Conservation (phyloP, 1,139 yeast species). For the Pneumocystis canis region DNA sequence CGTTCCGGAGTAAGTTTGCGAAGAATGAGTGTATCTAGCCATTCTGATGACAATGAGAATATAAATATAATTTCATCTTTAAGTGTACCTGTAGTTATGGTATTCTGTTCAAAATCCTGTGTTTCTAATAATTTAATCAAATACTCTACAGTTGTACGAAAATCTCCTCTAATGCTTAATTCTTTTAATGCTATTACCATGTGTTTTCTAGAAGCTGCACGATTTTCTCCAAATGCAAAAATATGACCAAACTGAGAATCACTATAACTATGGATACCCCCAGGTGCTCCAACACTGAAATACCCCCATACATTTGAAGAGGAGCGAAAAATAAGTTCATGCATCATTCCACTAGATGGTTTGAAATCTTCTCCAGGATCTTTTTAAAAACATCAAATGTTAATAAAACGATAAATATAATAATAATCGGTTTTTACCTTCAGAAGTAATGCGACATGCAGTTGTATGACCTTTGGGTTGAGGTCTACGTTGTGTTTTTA, state of each 20-base stretch:
- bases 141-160: slow-evolving; percentile 93
- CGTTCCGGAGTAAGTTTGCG: slow-evolving; percentile 91
- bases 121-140: slow-evolving; percentile 88
- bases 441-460: slow-evolving; percentile 96
- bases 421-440: slow-evolving; percentile 19
- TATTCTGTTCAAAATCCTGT: slow-evolving; percentile 88
- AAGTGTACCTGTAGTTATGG: slow-evolving; percentile 69
- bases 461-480: slow-evolving; percentile 96
- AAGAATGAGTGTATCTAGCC: slow-evolving; percentile 92
- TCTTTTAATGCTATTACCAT: slow-evolving; percentile 98
- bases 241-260: slow-evolving; percentile 98
- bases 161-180: slow-evolving; percentile 92
- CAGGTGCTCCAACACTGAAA: slow-evolving; percentile 90
- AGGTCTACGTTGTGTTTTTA: slow-evolving; percentile 75
- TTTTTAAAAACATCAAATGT: slow-evolving; percentile 11
- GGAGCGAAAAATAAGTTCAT: slow-evolving; percentile 90
- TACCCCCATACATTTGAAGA: slow-evolving; percentile 98
- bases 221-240: slow-evolving; percentile 95
- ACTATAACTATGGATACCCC: slow-evolving; percentile 92
- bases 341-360: slow-evolving; percentile 93
- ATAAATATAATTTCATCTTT: background rate
- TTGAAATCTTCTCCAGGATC: slow-evolving; percentile 99
- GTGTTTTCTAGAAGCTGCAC: slow-evolving; percentile 94
- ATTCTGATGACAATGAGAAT: slow-evolving; percentile 20
- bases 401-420: background rate